Base-by-base conservation (phyloP, 768 basidiomycete species). In the Lactarius vividus region DNA sequence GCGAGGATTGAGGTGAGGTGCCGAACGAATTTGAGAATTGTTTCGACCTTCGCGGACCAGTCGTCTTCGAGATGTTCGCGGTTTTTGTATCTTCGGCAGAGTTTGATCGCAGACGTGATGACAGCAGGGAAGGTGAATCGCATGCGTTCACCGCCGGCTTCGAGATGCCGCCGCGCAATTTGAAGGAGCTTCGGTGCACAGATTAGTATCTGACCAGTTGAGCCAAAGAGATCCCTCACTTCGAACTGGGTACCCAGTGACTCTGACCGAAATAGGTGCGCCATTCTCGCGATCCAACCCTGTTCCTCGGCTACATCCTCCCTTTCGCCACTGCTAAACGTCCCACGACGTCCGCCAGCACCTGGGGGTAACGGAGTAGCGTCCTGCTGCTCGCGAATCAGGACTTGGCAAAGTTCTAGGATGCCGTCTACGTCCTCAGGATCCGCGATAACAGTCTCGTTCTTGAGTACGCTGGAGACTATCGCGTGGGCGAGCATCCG, bases 221-320 rank as follows among this genome's bases (percentile, higher is more conserved):
- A 58, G 37, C 35, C 35, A 37, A 37, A 37, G 29, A 44, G 16
- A 15, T 29, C 33, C 8, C 86, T 31, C 66, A 92, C 96, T 83
- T 95, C 89, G 70, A 94, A 96, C 72, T 99, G 97, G 16, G 88
- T 85, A 70, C 85, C 90, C 69, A 98, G 75, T 31, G 92, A 90
- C 59, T 97, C 94, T 0, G 92, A 84, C 26, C 88, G 81, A 85
- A 98, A 97, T 37, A 98, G 75, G 80, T 99, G 97, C 2, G 98
- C 91, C 93, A 98, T 98, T 68, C 96, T 81, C 46, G 97, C 96
- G 18, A 98, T 87, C 97, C 97, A 99, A 0, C 97, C 97, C 72
- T 99, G 97, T 75, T 99, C 97, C 75, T 99, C 97, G 0, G 95
- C 96, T 80, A 95, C 83, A 73, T 98, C 96, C 74, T 96, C 92